These are phyloP conservation scores for Phymatotrichopsis omnivora DNA, from an alignment of 2,329 filamentous ascomycete genomes.

Conservation along the genomic window DNA sequence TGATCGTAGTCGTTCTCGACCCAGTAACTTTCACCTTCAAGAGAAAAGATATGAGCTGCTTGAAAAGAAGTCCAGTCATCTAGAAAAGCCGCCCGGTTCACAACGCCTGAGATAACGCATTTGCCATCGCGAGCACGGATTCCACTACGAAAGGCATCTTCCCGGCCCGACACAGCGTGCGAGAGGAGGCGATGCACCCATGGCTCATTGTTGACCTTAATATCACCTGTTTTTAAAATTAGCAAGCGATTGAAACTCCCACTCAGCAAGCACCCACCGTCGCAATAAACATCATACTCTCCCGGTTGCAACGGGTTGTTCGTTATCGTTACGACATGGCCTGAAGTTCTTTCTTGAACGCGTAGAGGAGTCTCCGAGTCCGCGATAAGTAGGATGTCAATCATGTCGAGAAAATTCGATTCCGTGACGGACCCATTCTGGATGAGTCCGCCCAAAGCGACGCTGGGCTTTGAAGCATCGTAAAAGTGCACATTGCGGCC, in stretches of 20 bases:
- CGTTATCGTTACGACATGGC: conserved; percentile 6
- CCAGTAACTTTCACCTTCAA: too few relatives aligned
- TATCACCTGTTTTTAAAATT: conserved; percentile 8
- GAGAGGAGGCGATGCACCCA: conserved; percentile 11
- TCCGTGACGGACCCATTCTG: conserved; percentile 17
- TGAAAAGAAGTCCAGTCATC: too few relatives aligned
- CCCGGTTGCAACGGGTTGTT: conserved; percentile 7
- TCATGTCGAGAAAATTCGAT: conserved; percentile 17
- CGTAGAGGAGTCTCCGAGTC: conserved; percentile 6
- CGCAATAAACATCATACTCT: conserved; percentile 10
- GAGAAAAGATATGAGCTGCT: too few relatives aligned
- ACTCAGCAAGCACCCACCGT: conserved; percentile 6
- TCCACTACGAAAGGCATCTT: conserved; percentile 9
- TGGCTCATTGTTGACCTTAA: conserved; percentile 3
- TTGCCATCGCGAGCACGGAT: conserved; percentile 5
- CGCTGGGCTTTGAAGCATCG: conserved; percentile 6
- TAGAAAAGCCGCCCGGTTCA: too few relatives aligned
- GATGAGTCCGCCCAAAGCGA: conserved; percentile 1
- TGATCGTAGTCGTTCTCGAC: too few relatives aligned
- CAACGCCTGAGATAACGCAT: conserved; percentile 11
- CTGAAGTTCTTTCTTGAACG: conserved; percentile 16
- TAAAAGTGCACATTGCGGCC: conserved; percentile 9
- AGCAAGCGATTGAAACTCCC: conserved; percentile 3
- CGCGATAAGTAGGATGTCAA: conserved; percentile 9
- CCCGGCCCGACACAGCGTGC: conserved; percentile 1